These are phyloP conservation scores for Pichia rugopelliculosa DNA, from an alignment of 805 yeast genomes.

Conservation along the genomic window DNA sequence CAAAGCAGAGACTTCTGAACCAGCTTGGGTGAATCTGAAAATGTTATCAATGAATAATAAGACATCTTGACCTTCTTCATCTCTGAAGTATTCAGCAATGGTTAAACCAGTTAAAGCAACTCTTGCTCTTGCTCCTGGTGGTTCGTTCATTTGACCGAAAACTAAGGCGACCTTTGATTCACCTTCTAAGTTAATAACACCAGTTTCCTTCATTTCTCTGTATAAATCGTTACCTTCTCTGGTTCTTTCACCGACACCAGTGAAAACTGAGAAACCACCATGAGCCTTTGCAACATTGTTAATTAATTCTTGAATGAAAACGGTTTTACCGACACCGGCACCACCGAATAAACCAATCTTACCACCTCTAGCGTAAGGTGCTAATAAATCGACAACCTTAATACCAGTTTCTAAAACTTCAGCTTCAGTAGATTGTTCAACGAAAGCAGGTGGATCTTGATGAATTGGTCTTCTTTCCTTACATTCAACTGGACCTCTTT, in stretches of 20 bases:
- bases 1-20: conserved; percentile 99
- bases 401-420: conserved; percentile 99
- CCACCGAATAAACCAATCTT: conserved; percentile 99
- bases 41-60: conserved; percentile 98
- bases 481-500: conserved; percentile 96
- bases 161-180: conserved; percentile 99
- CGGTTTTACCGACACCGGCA: conserved; percentile 99
- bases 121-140: conserved; percentile 99
- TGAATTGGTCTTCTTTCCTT: conserved; percentile 96
- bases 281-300: conserved; percentile 99
- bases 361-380: conserved; percentile 99
- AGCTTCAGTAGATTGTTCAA: conserved; percentile 95
- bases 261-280: conserved; percentile 99
- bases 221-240: conserved; percentile 99
- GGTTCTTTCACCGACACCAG: conserved; percentile 99
- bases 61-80: conserved; percentile 99
- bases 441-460: conserved; percentile 95
- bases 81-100: conserved; percentile 99
- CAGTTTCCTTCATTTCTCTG: conserved; percentile 99
- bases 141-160: conserved; percentile 99
- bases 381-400: conserved; percentile 97
- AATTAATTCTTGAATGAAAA: conserved; percentile 97
- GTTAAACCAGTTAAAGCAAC: conserved; percentile 99
- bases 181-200: conserved; percentile 99
- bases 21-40: conserved; percentile 99